Base-by-base conservation (phyloP, 2,329 filamentous ascomycete genomes). In the Stemphylium beticola region DNA sequence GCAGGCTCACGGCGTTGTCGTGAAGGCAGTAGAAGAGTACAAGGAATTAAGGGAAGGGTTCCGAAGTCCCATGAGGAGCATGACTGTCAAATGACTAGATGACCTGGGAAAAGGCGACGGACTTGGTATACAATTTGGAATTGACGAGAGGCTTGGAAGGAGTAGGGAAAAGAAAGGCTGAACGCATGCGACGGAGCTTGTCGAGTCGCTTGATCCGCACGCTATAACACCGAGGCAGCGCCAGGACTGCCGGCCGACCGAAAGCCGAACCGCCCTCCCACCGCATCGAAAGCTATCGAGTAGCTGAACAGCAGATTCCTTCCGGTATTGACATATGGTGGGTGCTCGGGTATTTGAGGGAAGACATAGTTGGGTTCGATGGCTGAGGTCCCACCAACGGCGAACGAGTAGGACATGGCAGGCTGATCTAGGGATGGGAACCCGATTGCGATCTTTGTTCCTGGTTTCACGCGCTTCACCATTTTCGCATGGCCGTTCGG, bases 1-100 rank as follows among this genome's bases (percentile, higher is more conserved):
- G 65, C 84, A 92, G 77, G 90, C 93, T 73, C 91, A 95, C 74
- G 85, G 85, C 8, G 84, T 92, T 33, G 86, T 93, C 67, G 83
- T 90, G 0, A 88, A 92, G 71, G 85, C 85, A 1, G 79, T 92
- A 37, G 80, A 80, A 63, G 82, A 85, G 58, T 82, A 82, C 62
- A 80, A 62, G 69, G 68, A 71, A 53, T 53, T 74, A 51, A 59
- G 71, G 31, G 72, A 74, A 22, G 72, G 71, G 10, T 71, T 66
- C 26, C 65, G 62, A 50, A 74, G 69, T 44, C 72, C 72, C 3
- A 69, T 71, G 71, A 57, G 72, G 31, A 67, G 61, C 20, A 61
- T 65, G 60, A 72, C 71, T 12, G 55, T 72, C 49, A 74, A 73
- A 62, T 74, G 68, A 73, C 62, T 61, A 57, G 39, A 65, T 55